Percentiles rank a stretch among this genome's conserved stretches.
Evolutionary conservation across 2,329 filamentous ascomycete genomes (phyloP).

Genomic region (Sporothrix luriei): DNA sequence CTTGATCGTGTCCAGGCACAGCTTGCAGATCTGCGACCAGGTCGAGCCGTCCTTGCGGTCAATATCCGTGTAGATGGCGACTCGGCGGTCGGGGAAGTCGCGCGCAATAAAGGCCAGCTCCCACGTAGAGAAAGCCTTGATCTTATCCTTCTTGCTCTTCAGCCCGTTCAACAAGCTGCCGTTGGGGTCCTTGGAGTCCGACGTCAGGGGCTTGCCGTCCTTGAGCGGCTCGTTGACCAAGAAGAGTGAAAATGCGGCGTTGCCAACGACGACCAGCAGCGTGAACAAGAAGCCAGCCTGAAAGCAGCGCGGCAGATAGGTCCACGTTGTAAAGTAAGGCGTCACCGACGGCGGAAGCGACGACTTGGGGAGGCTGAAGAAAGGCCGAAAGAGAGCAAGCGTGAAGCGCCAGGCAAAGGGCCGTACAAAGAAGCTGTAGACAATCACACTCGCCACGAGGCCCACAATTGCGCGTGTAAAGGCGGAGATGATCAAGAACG

Average conservation of each 20-base stretch:
- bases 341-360: slow-evolving; percentile 62
- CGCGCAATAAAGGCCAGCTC: slow-evolving; percentile 80
- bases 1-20: slow-evolving; percentile 70
- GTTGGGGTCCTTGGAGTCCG: slow-evolving; percentile 86
- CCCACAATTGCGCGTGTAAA: slow-evolving; percentile 48
- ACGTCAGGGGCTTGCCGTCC: slow-evolving; percentile 78
- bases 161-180: slow-evolving; percentile 83
- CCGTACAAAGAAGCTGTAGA: slow-evolving; percentile 67
- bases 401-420: slow-evolving; percentile 68
- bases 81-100: slow-evolving; percentile 72
- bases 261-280: slow-evolving; percentile 75
- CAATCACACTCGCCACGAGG: slow-evolving; percentile 51
- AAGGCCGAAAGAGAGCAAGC: slow-evolving; percentile 68
- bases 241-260: slow-evolving; percentile 77
- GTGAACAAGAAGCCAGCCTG: slow-evolving; percentile 67
- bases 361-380: slow-evolving; percentile 75
- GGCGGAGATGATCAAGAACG: slow-evolving; percentile 45
- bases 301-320: slow-evolving; percentile 58
- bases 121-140: slow-evolving; percentile 86
- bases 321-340: slow-evolving; percentile 56
- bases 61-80: slow-evolving; percentile 82
- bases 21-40: slow-evolving; percentile 75
- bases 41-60: slow-evolving; percentile 77
- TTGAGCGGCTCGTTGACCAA: slow-evolving; percentile 81
- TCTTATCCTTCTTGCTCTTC: slow-evolving; percentile 77